phyloP scores from a whole-genome alignment of 108 stramenopile genomes.

The Chaetoceros tenuissimus region DNA sequence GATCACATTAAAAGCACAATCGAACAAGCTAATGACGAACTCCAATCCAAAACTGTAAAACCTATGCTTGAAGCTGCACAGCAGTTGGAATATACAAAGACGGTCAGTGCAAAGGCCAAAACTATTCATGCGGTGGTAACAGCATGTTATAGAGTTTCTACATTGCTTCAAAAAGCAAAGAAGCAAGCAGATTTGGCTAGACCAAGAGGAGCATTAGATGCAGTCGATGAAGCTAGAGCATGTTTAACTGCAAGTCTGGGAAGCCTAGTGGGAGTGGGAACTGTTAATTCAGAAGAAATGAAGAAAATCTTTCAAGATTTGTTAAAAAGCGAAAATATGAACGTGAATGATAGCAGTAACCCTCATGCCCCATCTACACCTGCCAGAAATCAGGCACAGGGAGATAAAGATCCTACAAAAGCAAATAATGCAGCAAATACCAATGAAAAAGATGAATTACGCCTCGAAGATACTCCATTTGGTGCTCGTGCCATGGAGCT shows the following conservation, averaged over 20 bases:
- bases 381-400: background rate
- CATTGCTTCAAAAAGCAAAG: slow-evolving; percentile 59
- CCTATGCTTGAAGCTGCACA: slow-evolving; percentile 52
- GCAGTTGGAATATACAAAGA: slow-evolving; percentile 47
- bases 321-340: background rate
- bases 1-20: slow-evolving; percentile 58
- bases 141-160: slow-evolving; percentile 71
- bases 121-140: slow-evolving; percentile 67
- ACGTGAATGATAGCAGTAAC: background rate
- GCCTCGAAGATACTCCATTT: slow-evolving; percentile 81
- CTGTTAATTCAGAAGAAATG: background rate
- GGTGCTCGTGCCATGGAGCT: slow-evolving; percentile 70
- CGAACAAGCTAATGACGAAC: slow-evolving; percentile 51
- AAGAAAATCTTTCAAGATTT: background rate
- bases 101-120: slow-evolving; percentile 49
- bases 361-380: background rate
- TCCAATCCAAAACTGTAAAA: slow-evolving; percentile 65
- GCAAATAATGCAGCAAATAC: background rate
- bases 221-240: slow-evolving; percentile 78
- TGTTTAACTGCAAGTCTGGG: slow-evolving; percentile 66
- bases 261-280: slow-evolving; percentile 28
- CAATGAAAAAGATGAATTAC: slow-evolving; percentile 19
- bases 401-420: slow-evolving; percentile 6
- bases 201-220: slow-evolving; percentile 70
- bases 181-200: slow-evolving; percentile 72